A percentile compares a stretch with the other conserved stretches of the same genome.
Conservation (phyloP, 768 basidiomycete genomes). For the Suillus variegatus region DNA sequence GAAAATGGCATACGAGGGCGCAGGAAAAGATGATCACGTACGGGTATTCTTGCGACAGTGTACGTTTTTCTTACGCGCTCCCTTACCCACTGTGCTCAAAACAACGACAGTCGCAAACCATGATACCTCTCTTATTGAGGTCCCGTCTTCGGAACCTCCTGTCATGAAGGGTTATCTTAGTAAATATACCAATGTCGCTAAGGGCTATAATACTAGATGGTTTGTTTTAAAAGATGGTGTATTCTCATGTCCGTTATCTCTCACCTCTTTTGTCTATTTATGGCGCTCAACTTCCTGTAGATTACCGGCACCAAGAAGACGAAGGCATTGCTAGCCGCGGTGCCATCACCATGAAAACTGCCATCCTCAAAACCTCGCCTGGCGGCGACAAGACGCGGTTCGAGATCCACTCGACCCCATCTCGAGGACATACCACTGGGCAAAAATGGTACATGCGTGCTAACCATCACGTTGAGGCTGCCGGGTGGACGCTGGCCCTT, state of each 20-base stretch:
- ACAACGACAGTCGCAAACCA: conserved; percentile 67
- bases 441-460: conserved; percentile 86
- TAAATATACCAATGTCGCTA: conserved; percentile 92
- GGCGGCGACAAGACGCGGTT: conserved; percentile 70
- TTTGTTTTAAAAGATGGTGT: conserved; percentile 87
- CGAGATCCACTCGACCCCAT: conserved; percentile 70
- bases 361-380: conserved; percentile 56
- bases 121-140: conserved; percentile 67
- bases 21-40: conserved; percentile 80
- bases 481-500: conserved; percentile 83
- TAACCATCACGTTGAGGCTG: conserved; percentile 86
- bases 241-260: conserved; percentile 67
- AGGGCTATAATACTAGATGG: conserved; percentile 89
- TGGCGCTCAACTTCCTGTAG: conserved; percentile 25
- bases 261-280: background rate
- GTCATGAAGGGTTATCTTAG: conserved; percentile 77
- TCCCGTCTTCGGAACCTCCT: conserved; percentile 53
- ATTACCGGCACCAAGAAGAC: conserved; percentile 89
- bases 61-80: conserved; percentile 37
- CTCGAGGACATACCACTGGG: conserved; percentile 43
- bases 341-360: conserved; percentile 84
- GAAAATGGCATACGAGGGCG: conserved; percentile 64
- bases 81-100: conserved; percentile 2
- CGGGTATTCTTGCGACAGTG: conserved; percentile 83
- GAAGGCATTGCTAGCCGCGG: conserved; percentile 85